phyloP scores from a whole-genome alignment of 2,329 filamentous ascomycete species.

The Teratosphaeria gauchensis region DNA sequence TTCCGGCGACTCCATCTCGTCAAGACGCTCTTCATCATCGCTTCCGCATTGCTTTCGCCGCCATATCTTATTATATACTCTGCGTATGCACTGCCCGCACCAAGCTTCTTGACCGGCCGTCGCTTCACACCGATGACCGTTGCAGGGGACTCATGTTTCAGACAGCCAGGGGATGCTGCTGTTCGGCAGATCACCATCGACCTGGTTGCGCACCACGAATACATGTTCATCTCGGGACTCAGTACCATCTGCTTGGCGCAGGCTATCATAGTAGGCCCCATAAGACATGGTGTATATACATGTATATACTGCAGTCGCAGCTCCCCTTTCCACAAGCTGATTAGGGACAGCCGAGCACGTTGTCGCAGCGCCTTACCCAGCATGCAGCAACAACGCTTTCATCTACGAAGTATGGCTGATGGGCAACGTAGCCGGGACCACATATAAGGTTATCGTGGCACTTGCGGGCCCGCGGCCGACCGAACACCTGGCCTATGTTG shows the following conservation, averaged over 20 bases:
- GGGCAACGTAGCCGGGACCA: neutral
- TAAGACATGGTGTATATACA: neutral
- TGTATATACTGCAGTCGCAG: neutral
- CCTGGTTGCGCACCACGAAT: neutral
- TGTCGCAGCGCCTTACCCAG: neutral
- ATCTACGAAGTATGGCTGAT: neutral
- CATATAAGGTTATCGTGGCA: neutral
- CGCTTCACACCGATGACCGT: neutral
- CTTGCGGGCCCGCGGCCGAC: neutral
- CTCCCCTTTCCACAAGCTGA: neutral
- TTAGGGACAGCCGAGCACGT: too few species aligned
- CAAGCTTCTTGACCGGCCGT: neutral
- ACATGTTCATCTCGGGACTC: too few species aligned
- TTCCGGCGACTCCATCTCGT: neutral
- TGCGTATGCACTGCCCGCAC: neutral
- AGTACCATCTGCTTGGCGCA: neutral
- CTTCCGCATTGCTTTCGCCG: neutral
- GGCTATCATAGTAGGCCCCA: neutral
- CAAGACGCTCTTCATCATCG: neutral
- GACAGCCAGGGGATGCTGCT: neutral
- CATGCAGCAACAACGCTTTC: neutral
- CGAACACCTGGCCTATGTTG: neutral
- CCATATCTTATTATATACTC: neutral
- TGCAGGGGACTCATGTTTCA: neutral
- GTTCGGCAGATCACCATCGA: neutral